Evolutionary conservation across 2,329 filamentous ascomycete species (phyloP).

Genomic region (Cercospora citrullina): DNA sequence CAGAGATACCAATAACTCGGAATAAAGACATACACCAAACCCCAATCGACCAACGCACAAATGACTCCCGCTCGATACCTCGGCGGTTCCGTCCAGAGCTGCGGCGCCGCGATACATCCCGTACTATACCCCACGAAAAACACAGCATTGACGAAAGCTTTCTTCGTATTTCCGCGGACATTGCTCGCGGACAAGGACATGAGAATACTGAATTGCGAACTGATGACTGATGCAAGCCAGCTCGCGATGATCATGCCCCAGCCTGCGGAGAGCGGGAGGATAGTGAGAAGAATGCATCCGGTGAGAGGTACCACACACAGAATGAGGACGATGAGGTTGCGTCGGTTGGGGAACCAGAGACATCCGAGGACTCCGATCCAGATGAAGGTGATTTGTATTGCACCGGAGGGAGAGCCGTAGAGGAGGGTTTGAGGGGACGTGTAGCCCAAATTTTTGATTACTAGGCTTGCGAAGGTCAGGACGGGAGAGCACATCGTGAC

Average conservation of each 20-base stretch:
- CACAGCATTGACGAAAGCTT: slow-evolving; percentile 48
- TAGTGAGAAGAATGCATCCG: slow-evolving; percentile 48
- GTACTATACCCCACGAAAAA: slow-evolving; percentile 55
- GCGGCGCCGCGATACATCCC: slow-evolving; percentile 51
- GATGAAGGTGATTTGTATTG: slow-evolving; percentile 49
- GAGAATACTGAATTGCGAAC: slow-evolving; percentile 45
- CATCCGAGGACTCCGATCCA: slow-evolving; percentile 50
- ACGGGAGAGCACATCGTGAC: slow-evolving; percentile 52
- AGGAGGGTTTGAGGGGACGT: slow-evolving; percentile 50
- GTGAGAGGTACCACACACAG: slow-evolving; percentile 48
- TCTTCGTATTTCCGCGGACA: slow-evolving; percentile 55
- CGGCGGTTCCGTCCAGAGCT: slow-evolving; percentile 51
- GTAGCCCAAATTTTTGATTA: slow-evolving; percentile 52
- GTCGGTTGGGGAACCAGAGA: slow-evolving; percentile 43
- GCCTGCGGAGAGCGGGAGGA: slow-evolving; percentile 43
- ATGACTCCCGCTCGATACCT: slow-evolving; percentile 52
- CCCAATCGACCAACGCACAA: slow-evolving; percentile 49
- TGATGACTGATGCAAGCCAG: slow-evolving; percentile 52
- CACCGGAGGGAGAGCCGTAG: slow-evolving; percentile 51
- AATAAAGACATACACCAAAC: slow-evolving; percentile 40
- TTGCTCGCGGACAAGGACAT: slow-evolving; percentile 52
- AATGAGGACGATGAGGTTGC: slow-evolving; percentile 44
- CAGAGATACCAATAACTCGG: slow-evolving; percentile 42
- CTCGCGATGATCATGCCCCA: slow-evolving; percentile 53
- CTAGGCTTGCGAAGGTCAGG: slow-evolving; percentile 52